A percentile compares a stretch with the other conserved stretches of the same genome.
Evolutionary conservation across 441 rosid genomes (phyloP).

Genomic region (Arabidopsis hybrid): DNA sequence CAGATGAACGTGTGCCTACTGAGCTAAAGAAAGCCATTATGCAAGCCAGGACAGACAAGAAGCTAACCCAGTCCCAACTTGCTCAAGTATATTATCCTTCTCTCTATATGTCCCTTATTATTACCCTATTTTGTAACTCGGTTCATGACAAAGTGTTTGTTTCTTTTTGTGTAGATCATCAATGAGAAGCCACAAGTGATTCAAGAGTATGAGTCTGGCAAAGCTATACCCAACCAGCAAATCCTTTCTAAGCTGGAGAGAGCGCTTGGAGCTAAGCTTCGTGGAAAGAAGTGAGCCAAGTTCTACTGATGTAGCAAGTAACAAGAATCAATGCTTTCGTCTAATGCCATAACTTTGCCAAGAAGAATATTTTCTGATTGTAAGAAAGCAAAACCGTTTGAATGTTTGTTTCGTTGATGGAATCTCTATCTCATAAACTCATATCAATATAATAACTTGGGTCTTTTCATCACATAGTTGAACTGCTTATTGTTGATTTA

Average conservation of each 20-base stretch:
- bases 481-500: slow-evolving; percentile 8
- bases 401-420: slow-evolving; percentile 30
- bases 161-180: slow-evolving; percentile 57
- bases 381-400: slow-evolving; percentile 38
- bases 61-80: slow-evolving; percentile 86
- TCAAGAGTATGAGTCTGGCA: slow-evolving; percentile 95
- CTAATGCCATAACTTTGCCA: slow-evolving; percentile 21
- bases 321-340: slow-evolving; percentile 28
- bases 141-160: neutral
- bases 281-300: slow-evolving; percentile 79
- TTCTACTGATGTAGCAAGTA: slow-evolving; percentile 17
- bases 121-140: neutral
- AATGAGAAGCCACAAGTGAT: slow-evolving; percentile 97
- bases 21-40: slow-evolving; percentile 89
- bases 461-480: slow-evolving; percentile 15
- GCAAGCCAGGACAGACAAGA: slow-evolving; percentile 87
- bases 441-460: slow-evolving; percentile 27
- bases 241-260: slow-evolving; percentile 85
- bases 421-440: slow-evolving; percentile 18
- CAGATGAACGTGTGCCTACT: slow-evolving; percentile 82
- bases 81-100: slow-evolving; percentile 61
- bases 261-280: slow-evolving; percentile 83
- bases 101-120: neutral
- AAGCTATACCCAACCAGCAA: slow-evolving; percentile 97
- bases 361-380: slow-evolving; percentile 29